A percentile compares a stretch with the other conserved stretches of the same genome.
phyloP scores from a whole-genome alignment of 371 early-diverging fungal species.

The Mycotypha africana region DNA sequence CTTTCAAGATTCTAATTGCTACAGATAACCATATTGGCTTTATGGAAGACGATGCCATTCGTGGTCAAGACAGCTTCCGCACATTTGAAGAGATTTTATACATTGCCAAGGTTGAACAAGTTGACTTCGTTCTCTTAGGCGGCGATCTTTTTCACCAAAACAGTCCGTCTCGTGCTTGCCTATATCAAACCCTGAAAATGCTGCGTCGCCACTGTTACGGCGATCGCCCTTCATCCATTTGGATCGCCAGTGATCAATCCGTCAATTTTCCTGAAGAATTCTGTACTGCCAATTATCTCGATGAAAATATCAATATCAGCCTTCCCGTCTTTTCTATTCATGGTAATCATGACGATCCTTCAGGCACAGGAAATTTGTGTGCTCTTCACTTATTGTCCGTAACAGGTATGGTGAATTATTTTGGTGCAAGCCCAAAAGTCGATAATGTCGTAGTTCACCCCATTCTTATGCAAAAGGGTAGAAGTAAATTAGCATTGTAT shows the following conservation, averaged over 20 bases:
- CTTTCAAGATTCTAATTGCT: conserved; percentile 64
- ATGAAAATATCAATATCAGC: conserved; percentile 84
- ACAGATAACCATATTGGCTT: conserved; percentile 99
- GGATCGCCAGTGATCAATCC: conserved; percentile 71
- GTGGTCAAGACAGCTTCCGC: conserved; percentile 88
- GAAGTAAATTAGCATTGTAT: conserved; percentile 79
- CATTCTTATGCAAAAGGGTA: conserved; percentile 80
- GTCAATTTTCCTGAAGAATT: conserved; percentile 68
- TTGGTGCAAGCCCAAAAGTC: conserved; percentile 77
- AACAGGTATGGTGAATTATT: conserved; percentile 92
- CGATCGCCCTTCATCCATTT: conserved; percentile 63
- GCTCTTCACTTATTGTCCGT: conserved; percentile 85
- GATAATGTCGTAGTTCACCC: conserved; percentile 80
- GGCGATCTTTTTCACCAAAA: conserved; percentile 99
- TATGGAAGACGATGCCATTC: conserved; percentile 90
- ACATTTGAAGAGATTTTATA: conserved; percentile 95
- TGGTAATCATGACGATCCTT: conserved; percentile 99
- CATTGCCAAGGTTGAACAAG: conserved; percentile 69
- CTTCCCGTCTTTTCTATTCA: conserved; percentile 97
- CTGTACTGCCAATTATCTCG: conserved; percentile 76
- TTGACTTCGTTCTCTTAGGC: conserved; percentile 95
- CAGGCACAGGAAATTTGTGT: conserved; percentile 78
- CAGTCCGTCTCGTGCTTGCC: conserved; percentile 84
- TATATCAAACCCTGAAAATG: conserved; percentile 74
- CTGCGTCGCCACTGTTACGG: conserved; percentile 86